Conservation (phyloP, 208 protist species). For the Lotmaria passim region DNA sequence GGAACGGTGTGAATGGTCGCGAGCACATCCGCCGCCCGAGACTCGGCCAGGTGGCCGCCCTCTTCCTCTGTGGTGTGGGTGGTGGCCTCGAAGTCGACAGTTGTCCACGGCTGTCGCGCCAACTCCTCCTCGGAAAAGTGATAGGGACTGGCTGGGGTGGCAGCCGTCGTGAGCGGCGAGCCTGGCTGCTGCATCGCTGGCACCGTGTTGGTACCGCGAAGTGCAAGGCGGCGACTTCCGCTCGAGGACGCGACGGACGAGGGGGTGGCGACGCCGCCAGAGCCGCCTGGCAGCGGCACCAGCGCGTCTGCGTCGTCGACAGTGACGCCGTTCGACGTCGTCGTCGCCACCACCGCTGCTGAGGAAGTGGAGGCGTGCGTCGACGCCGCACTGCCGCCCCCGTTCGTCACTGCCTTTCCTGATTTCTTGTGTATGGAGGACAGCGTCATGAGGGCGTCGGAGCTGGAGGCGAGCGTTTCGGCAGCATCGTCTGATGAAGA, state of each 20-base stretch:
- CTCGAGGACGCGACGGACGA: neutral
- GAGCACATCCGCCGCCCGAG: constrained; percentile 20
- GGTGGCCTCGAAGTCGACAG: constrained; percentile 9
- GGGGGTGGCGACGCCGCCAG: neutral
- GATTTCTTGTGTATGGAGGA: neutral
- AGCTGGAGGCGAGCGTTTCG: constrained; percentile 5
- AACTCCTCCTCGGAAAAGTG: constrained; percentile 31
- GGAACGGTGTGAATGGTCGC: constrained; percentile 42
- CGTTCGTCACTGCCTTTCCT: neutral
- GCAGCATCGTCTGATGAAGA: neutral
- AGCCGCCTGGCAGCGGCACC: neutral
- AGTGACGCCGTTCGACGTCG: constrained; percentile 1
- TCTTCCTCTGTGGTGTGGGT: constrained; percentile 22
- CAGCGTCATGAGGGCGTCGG: neutral
- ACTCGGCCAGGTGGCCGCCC: neutral
- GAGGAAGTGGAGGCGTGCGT: neutral
- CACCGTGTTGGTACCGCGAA: neutral
- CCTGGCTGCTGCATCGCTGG: neutral
- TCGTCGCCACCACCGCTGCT: neutral
- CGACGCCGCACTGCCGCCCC: neutral
- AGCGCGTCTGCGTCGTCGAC: constrained; percentile 9
- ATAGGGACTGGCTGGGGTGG: constrained; percentile 15
- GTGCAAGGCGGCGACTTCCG: neutral
- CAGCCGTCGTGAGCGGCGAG: neutral
- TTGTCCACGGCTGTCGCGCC: constrained; percentile 1